phyloP scores from a whole-genome alignment of 2,329 filamentous ascomycete species.

The Rutstroemia sp. region DNA sequence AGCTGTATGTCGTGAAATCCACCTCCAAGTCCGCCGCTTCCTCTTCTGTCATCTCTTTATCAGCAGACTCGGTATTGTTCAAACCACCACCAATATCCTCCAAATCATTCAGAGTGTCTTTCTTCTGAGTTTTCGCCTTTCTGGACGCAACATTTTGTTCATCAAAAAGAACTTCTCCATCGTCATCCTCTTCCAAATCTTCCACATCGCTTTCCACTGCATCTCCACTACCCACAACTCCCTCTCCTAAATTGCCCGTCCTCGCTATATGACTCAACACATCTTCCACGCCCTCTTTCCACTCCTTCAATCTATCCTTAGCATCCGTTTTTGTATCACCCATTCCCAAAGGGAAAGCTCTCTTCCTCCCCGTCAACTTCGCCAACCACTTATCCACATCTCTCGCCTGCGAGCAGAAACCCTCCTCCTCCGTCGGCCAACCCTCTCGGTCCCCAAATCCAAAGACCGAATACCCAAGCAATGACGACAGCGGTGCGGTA shows the following conservation, averaged over 20 bases:
- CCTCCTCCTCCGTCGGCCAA: conserved; percentile 85
- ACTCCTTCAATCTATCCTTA: conserved; percentile 61
- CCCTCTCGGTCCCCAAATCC: conserved; percentile 86
- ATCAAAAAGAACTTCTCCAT: conserved; percentile 44
- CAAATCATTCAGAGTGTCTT: conserved; percentile 61
- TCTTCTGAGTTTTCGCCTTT: conserved; percentile 36
- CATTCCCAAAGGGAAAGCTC: conserved; percentile 83
- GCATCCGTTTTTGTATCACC: conserved; percentile 77
- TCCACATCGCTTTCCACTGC: conserved; percentile 80
- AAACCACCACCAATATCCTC: conserved; percentile 73
- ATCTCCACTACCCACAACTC: conserved; percentile 73
- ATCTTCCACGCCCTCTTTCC: conserved; percentile 67
- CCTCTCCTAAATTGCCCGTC: conserved; percentile 54
- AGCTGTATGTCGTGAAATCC: conserved; percentile 73
- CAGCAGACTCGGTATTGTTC: conserved; percentile 35
- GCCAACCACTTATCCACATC: conserved; percentile 95
- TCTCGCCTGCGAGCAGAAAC: conserved; percentile 88
- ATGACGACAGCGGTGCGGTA: conserved; percentile 66
- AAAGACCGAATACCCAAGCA: conserved; percentile 88
- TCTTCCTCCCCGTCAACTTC: conserved; percentile 78
- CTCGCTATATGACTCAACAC: conserved; percentile 56
- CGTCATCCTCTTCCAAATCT: conserved; percentile 46
- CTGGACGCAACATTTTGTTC: conserved; percentile 37
- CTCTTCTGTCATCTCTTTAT: conserved; percentile 15
- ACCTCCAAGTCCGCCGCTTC: conserved; percentile 54